These are phyloP conservation scores for Ophidiomyces ophidiicola DNA, from an alignment of 2,329 filamentous ascomycete genomes.

Conservation along the genomic window DNA sequence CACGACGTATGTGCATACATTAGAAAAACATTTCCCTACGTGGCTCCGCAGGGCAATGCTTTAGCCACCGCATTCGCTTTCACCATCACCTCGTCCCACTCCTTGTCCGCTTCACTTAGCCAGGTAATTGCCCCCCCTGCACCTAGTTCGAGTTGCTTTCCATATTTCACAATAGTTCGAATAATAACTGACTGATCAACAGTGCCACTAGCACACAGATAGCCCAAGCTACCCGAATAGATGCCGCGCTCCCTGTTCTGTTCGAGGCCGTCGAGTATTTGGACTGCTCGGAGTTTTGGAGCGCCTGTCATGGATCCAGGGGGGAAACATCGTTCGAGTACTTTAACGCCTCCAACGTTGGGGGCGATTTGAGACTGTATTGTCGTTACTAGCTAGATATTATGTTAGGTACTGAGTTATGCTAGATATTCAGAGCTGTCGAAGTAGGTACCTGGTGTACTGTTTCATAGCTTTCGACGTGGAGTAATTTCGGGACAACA, in stretches of 20 bases:
- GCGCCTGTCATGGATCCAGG: constrained; percentile 95
- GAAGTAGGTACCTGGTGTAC: constrained; percentile 79
- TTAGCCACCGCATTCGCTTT: constrained; percentile 46
- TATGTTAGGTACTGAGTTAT: not conserved
- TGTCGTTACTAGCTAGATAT: constrained; percentile 13
- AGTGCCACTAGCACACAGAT: constrained; percentile 70
- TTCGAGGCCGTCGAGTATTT: constrained; percentile 64
- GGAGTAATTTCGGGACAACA: constrained; percentile 62
- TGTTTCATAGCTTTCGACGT: constrained; percentile 79
- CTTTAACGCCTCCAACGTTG: constrained; percentile 14
- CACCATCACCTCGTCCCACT: constrained; percentile 82
- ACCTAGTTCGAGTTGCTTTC: constrained; percentile 45
- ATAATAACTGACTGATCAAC: constrained; percentile 92
- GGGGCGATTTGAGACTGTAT: constrained; percentile 15
- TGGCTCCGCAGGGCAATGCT: constrained; percentile 25
- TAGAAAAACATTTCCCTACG: not conserved
- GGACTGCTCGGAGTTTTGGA: constrained; percentile 83
- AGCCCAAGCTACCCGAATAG: constrained; percentile 82
- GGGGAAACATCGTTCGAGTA: constrained; percentile 41
- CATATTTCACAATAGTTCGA: constrained; percentile 55
- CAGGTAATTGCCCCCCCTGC: constrained; percentile 85
- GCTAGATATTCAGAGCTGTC: not conserved
- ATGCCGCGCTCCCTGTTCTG: constrained; percentile 48
- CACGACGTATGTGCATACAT: not conserved
- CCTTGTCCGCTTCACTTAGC: constrained; percentile 64